Evolutionary conservation across 768 basidiomycete species (phyloP).

Genomic region (Daedaleopsis sinensis): DNA sequence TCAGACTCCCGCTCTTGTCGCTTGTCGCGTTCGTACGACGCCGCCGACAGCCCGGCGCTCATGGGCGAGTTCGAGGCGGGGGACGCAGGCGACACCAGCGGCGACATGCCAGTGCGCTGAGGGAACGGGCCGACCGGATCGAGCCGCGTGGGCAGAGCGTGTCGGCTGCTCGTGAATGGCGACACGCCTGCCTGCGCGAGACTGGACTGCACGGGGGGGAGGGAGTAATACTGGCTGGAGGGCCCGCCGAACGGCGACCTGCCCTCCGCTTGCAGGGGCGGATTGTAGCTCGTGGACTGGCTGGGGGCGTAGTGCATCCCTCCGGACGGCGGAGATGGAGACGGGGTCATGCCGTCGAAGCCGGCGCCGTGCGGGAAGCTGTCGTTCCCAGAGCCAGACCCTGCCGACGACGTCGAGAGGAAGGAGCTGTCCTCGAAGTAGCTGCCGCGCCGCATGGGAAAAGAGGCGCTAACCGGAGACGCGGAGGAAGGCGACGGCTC

Average conservation of each 20-base stretch:
- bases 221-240: slow-evolving; percentile 23
- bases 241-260: slow-evolving; percentile 17
- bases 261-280: slow-evolving; percentile 26
- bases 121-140: slow-evolving; percentile 26
- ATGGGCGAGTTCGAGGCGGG: slow-evolving; percentile 43
- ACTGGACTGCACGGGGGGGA: slow-evolving; percentile 22
- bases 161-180: slow-evolving; percentile 13
- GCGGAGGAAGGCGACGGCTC: slow-evolving; percentile 31
- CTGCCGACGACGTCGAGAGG: slow-evolving; percentile 48
- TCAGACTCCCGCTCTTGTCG: slow-evolving; percentile 50
- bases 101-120: slow-evolving; percentile 22
- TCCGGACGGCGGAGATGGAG: slow-evolving; percentile 66
- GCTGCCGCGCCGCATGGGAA: slow-evolving; percentile 48
- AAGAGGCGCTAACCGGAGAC: slow-evolving; percentile 45
- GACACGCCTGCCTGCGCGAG: slow-evolving; percentile 17
- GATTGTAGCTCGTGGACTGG: slow-evolving; percentile 18
- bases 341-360: slow-evolving; percentile 47
- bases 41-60: slow-evolving; percentile 29
- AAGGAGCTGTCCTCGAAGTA: slow-evolving; percentile 53
- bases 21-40: slow-evolving; percentile 46
- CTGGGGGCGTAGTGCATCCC: slow-evolving; percentile 58
- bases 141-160: slow-evolving; percentile 22
- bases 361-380: slow-evolving; percentile 45
- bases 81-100: slow-evolving; percentile 37
- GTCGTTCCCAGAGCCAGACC: slow-evolving; percentile 61